Evolutionary conservation across 2,329 filamentous ascomycete genomes (phyloP).

Genomic region (Cladophialophora chaetospira): DNA sequence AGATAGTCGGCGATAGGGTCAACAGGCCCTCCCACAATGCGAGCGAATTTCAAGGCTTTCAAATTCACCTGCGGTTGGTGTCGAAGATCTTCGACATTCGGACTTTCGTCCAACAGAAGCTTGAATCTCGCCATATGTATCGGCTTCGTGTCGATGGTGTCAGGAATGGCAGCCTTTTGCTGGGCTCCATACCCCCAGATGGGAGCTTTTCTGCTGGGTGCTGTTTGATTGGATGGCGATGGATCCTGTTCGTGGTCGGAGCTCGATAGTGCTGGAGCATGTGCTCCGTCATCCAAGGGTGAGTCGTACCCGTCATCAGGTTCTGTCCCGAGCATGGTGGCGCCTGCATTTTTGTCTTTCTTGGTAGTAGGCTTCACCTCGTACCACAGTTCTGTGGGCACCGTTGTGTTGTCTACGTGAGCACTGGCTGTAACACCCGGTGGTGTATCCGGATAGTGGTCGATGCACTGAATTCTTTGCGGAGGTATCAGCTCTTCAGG

Average conservation of each 20-base stretch:
- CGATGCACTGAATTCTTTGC: slow-evolving; percentile 97
- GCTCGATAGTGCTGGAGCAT: not conserved
- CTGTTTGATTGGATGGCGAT: not conserved
- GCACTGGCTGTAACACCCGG: slow-evolving; percentile 76
- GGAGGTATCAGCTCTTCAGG: slow-evolving; percentile 59
- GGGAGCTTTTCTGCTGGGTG: not conserved
- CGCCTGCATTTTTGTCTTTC: not conserved
- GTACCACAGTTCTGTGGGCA: slow-evolving; percentile 9
- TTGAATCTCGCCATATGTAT: slow-evolving; percentile 7
- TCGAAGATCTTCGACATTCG: not conserved
- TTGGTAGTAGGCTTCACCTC: not conserved
- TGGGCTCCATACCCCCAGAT: slow-evolving; percentile 14
- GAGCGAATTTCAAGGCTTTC: not conserved
- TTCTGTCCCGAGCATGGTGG: not conserved
- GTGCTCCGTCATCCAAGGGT: not conserved
- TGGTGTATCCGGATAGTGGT: slow-evolving; percentile 82
- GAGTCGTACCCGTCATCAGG: not conserved
- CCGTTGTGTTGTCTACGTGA: not conserved
- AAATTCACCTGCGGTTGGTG: not conserved
- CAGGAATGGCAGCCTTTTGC: not conserved
- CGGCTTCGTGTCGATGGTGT: not conserved
- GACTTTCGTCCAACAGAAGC: slow-evolving; percentile 5
- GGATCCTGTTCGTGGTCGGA: not conserved
- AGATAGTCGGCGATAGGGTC: slow-evolving; percentile 97
- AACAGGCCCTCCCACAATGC: slow-evolving; percentile 52